phyloP scores from a whole-genome alignment of 805 yeast species.

The Zygosaccharomyces gambellarensis region DNA sequence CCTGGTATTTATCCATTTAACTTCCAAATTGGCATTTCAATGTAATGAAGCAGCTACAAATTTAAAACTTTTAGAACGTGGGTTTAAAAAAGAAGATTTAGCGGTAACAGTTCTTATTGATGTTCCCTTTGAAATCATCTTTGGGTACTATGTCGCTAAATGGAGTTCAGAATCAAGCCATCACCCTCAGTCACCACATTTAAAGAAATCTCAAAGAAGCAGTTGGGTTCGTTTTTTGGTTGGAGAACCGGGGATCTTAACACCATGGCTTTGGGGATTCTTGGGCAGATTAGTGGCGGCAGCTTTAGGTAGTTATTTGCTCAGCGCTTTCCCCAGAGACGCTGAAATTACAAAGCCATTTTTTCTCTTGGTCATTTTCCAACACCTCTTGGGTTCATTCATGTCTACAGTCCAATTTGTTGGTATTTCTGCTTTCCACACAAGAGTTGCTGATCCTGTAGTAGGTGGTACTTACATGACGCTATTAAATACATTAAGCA shows the following conservation, averaged over 20 bases:
- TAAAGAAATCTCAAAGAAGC: conserved; percentile 11
- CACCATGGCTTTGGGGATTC: conserved; percentile 88
- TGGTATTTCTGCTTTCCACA: conserved; percentile 89
- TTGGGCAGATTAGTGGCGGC: conserved; percentile 79
- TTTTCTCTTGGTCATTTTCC: conserved; percentile 68
- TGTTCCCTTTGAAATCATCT: conserved; percentile 91
- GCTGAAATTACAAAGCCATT: conserved; percentile 46
- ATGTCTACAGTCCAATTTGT: conserved; percentile 96
- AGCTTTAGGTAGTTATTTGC: conserved; percentile 63
- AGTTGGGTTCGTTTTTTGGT: conserved; percentile 17
- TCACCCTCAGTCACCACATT: conserved; percentile 1
- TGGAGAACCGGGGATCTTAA: conserved; percentile 51
- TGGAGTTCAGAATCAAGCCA: conserved; percentile 68
- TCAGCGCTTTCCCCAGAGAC: conserved; percentile 61
- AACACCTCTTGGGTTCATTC: conserved; percentile 81
- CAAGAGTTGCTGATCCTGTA: conserved; percentile 88
- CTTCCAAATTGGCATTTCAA: conserved; percentile 88
- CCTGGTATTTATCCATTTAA: conserved; percentile 66
- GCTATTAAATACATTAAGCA: conserved; percentile 82
- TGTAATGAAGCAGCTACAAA: conserved; percentile 96
- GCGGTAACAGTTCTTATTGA: conserved; percentile 90
- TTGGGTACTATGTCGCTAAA: conserved; percentile 93
- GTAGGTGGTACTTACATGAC: conserved; percentile 99
- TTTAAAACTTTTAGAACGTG: conserved; percentile 82
- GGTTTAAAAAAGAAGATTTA: conserved; percentile 87